Evolutionary conservation across 306 rosid genomes (phyloP), one percentile per base, ranked within the genome.

Genomic region (Inga laurina): DNA sequence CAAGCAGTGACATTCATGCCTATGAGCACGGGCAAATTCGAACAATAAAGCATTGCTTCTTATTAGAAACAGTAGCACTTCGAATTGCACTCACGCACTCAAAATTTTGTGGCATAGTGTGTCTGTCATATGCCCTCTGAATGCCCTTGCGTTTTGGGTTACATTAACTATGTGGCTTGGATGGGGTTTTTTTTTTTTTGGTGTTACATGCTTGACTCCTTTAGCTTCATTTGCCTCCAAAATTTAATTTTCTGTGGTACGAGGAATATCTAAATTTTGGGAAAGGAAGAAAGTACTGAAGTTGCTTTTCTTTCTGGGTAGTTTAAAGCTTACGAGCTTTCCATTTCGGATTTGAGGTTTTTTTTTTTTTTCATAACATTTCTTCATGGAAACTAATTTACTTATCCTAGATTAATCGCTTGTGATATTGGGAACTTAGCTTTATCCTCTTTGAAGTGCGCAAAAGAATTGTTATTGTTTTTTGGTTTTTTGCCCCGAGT

Each of bases 341-440:
- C 5, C 30, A 32, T n/a, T 75, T 41, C 43, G 34, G 59, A 10
- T 86, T 76, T 83, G 70, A 76, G 68, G 41, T 65, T 30, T 78
- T 8, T 69, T 65, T 30, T 78, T 8, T 69, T 41, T 75, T 64
- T 56, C 77, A 69, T 39, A 9, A 69, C 32, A 37, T 84, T 77
- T 8, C 64, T 76, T n/a, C 4, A 52, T 10, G 79, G 74, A 41
- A 77, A 22, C 62, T 46, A 75, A 81, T 72, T 22, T 72, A 41
- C 67, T 15, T 10, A 35, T 52, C 75, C 32, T 77, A 6, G 15
- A 30, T 14, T 21, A 45, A 15, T 8, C 62, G 10, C 2, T 41
- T 72, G 10, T 30, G 32, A 51, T 64, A 51, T 5, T 73, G 51
- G 37, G 45, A 65, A 34, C 13, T 62, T 72, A 56, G 16, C 30